Evolutionary conservation across 352 stramenopile species (phyloP).

Genomic region (Phytophthora brassicae): DNA sequence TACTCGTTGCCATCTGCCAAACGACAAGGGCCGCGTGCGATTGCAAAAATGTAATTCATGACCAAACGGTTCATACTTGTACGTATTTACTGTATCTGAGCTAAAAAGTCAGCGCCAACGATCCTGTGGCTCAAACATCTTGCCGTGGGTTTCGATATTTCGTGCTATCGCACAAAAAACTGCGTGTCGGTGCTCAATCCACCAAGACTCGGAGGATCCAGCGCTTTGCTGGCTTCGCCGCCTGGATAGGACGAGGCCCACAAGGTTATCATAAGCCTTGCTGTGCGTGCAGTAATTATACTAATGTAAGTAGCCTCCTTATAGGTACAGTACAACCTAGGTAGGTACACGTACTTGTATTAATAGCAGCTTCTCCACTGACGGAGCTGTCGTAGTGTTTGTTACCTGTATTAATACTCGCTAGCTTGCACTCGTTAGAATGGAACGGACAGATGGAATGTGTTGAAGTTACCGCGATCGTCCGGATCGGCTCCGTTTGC

Average conservation of each 20-base stretch:
- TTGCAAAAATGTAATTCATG: conserved; percentile 26
- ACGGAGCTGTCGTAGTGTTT: not conserved
- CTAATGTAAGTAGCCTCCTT: conserved; percentile 26
- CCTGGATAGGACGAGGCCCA: conserved; percentile 16
- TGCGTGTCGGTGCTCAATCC: conserved; percentile 19
- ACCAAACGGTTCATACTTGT: not conserved
- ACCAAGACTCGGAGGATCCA: too few species aligned
- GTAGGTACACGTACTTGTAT: too few species aligned
- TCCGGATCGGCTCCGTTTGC: not conserved
- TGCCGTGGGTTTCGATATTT: not conserved
- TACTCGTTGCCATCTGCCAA: too few species aligned
- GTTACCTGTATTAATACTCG: too few species aligned
- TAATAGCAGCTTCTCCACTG: not conserved
- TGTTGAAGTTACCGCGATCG: conserved; percentile 6
- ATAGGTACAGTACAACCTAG: too few species aligned
- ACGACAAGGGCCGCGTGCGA: conserved; percentile 8
- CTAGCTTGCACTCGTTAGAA: not conserved
- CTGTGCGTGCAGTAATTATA: not conserved
- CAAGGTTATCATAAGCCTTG: not conserved
- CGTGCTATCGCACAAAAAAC: conserved; percentile 16
- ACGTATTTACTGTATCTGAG: too few species aligned
- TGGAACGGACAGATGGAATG: conserved; percentile 5
- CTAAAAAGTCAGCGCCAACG: not conserved
- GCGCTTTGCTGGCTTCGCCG: conserved; percentile 2
- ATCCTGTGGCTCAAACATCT: conserved; percentile 9